Percentiles rank a stretch among this genome's conserved stretches.
These are phyloP conservation scores for Boletales sp. DNA, from an alignment of 768 basidiomycete species.

Conservation along the genomic window DNA sequence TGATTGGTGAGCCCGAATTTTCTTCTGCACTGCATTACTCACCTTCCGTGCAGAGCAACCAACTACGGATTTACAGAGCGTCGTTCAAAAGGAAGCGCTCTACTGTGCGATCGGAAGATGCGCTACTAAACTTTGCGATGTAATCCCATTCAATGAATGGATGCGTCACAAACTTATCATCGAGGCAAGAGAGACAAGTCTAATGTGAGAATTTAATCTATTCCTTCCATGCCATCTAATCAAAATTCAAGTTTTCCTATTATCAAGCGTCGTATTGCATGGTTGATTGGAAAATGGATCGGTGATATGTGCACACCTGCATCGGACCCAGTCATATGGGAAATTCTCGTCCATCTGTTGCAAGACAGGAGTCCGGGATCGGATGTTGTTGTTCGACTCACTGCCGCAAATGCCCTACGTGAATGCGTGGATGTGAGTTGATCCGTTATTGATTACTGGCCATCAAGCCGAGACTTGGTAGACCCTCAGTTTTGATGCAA, in stretches of 20 bases:
- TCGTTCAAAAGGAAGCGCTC: constrained; percentile 80
- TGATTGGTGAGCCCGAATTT: constrained; percentile 46
- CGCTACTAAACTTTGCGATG: constrained; percentile 54
- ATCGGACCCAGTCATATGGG: constrained; percentile 69
- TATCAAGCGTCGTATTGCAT: constrained; percentile 91
- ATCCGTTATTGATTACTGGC: not conserved
- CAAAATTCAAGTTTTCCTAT: constrained; percentile 66
- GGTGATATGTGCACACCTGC: constrained; percentile 59
- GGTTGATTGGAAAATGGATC: constrained; percentile 91
- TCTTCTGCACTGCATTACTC: not conserved
- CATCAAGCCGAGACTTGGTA: constrained; percentile 26
- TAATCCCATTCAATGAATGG: constrained; percentile 71
- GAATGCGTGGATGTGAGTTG: constrained; percentile 81
- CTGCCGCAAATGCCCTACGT: constrained; percentile 72
- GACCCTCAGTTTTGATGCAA: constrained; percentile 61
- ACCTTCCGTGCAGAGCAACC: constrained; percentile 35
- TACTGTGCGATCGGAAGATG: constrained; percentile 91
- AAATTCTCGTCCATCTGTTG: constrained; percentile 74
- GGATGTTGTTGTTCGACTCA: constrained; percentile 83
- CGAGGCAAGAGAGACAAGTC: constrained; percentile 59
- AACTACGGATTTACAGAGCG: constrained; percentile 48
- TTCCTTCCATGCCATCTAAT: constrained; percentile 5
- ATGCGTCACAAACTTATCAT: constrained; percentile 52
- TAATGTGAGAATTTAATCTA: constrained; percentile 41
- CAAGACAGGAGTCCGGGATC: constrained; percentile 64